Evolutionary conservation across 148 eudicot species (phyloP), one percentile per base, ranked within the genome.

Genomic region (Diospyros lotus): DNA sequence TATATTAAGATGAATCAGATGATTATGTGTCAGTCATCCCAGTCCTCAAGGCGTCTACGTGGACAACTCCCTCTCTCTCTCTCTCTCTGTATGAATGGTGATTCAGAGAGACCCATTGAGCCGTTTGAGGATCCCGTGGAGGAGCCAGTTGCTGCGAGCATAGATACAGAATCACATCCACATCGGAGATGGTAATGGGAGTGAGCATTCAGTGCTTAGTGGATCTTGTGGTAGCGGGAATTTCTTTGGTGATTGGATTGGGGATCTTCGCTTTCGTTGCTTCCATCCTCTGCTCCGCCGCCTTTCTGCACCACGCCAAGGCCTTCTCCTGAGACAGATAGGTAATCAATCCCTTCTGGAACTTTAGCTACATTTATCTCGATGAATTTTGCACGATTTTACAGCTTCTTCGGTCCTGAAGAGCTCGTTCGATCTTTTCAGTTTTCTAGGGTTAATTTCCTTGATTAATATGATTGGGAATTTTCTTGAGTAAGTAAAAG

Each of bases 241-340:
- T 88, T 59, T 93, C 97, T 13, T 77, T 93, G 73, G 78, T 87
- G 86, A 81, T 93, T 56, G 98, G 97, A 1, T 71, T 93, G 64
- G 94, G 93, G 4, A 68, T 93, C 3, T 91, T 93, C 59, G 81
- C 90, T 6, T 65, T 91, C 71, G 82, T 88, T 50, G 81, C 89
- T 69, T 90, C 86, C 18, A 48, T 90, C 75, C 88, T 90, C 71
- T 88, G 91, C 75, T 83, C 88, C 58, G 85, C 86, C 58, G 92
- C 89, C 38, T 93, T 93, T 68, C 68, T 88, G 3, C 88, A 83
- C 50, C 87, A 93, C 66, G 87, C 84, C 61, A 93, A 88, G 82
- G 82, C 81, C 61, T 58, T 77, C 64, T 80, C 85, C 65, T 84
- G 77, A 68, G 6, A 17, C 53, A 4, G 15, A 39, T 6, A 72